Evolutionary conservation across 129 eudicot genomes (phyloP), one percentile per base, ranked within the genome.

Genomic region (Lonicera japonica): DNA sequence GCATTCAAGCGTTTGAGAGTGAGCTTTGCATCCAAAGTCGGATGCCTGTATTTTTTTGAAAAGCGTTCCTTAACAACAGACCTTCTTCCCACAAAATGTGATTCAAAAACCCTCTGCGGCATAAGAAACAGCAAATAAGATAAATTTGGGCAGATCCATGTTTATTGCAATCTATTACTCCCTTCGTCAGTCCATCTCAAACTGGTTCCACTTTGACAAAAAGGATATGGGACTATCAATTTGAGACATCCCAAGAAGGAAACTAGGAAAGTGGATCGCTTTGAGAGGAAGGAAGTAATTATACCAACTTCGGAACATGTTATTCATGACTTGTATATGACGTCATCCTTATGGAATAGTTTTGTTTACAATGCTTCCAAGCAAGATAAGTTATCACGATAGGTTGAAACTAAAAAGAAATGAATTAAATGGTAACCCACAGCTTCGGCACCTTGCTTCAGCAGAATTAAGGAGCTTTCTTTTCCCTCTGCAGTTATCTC

Each of bases 371-470:
- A n/a, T 38, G 43, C 10, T 38, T 38, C 43, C 10, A 5, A 38
- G 10, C 5, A 38, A 38, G 43, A 38, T 4, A 4, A 5, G 5
- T 38, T 4, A 38, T 38, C 43, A 4, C 43, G 10, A 4, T 4
- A 38, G 10, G 50, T 1, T 43, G 5, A 10, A 53, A 15, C 57
- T 17, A 55, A 13, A 15, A 46, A 3, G 7, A 58, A 43, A 68
- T 54, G 38, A 54, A 50, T 46, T 38, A 54, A n/a, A 22, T 13
- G 38, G 47, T 64, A 61, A 82, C 97, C 87, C 76, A 87, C 96
- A 65, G 96, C 97, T 70, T 91, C 97, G 56, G 97, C 97, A 3
- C 97, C 97, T 75, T 91, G 97, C 84, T 87, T 91, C 56, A 87
- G 77, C 72, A 91, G 71, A 75, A 84, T 71, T 71, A 84, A 71